Conservation (phyloP, 1,284 basidiomycete genomes). For the Cryptococcus sp. region DNA sequence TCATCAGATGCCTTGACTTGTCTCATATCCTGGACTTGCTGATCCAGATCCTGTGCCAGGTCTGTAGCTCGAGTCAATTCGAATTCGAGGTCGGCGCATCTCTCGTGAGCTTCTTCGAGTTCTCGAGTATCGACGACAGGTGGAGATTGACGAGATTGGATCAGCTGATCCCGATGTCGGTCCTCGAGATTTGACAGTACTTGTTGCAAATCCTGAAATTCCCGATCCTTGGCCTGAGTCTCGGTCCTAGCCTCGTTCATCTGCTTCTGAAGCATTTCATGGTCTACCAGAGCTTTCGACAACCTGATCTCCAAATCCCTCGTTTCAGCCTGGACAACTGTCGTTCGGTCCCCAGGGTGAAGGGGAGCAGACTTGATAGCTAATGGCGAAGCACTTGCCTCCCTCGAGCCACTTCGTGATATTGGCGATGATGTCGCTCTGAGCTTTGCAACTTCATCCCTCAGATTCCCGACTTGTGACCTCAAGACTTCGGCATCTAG, state of each 20-base stretch:
- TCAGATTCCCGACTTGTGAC: slow-evolving; percentile 17
- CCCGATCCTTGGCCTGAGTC: not conserved
- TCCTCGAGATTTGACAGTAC: slow-evolving; percentile 5
- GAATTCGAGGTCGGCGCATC: slow-evolving; percentile 1
- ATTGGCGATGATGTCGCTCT: slow-evolving; percentile 1
- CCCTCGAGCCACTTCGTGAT: not conserved
- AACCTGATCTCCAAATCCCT: slow-evolving; percentile 35
- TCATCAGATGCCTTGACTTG: slow-evolving; percentile 18
- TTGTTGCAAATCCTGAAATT: slow-evolving; percentile 4
- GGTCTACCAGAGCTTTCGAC: slow-evolving; percentile 25
- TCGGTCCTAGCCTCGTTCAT: slow-evolving; percentile 7
- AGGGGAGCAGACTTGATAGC: not conserved
- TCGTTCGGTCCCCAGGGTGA: slow-evolving; percentile 14
- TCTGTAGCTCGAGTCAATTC: slow-evolving; percentile 6
- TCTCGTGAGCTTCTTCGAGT: slow-evolving; percentile 5
- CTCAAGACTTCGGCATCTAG: slow-evolving; percentile 25
- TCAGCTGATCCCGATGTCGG: slow-evolving; percentile 6
- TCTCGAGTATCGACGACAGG: not conserved
- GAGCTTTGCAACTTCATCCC: slow-evolving; percentile 6
- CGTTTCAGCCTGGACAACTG: slow-evolving; percentile 17
- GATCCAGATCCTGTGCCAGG: not conserved
- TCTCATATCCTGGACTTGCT: not conserved
- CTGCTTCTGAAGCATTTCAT: slow-evolving; percentile 9
- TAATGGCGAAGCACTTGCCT: not conserved
- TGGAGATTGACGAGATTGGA: not conserved